Base-by-base conservation (phyloP, 257 asterid species). In the Nicotiana benthamiana region DNA sequence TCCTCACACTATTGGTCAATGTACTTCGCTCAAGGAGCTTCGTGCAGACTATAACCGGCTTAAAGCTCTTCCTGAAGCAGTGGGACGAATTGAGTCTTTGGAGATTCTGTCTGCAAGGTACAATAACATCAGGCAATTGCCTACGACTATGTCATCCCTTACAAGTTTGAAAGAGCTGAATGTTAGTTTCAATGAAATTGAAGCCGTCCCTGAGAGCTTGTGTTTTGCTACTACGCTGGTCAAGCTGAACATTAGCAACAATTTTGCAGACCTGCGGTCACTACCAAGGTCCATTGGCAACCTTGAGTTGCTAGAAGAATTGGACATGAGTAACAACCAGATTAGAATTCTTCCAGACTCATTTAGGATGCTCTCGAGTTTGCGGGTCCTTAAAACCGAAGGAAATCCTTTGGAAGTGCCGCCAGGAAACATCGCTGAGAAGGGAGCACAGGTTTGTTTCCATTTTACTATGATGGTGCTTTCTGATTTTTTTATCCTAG, bases 11-110 rank as follows among this genome's bases (percentile, higher is more conserved):
- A 94, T 94, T 43, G 88, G 95, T 40, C 92, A 84, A 61, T 94
- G 98, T 85, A 80, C 90, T 80, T 90, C 91, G 0, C 94, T 94
- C 80, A 76, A 53, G 80, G 97, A 92, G 90, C 90, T 94, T 59
- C 90, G 81, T 28, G 97, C 90, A 1, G 98, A 94, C 79, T 94
- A 94, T 83, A 94, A 94, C 78, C 80, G 89, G 54, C 94, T 94
- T 28, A 94, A 92, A 89, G 98, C 98, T 1, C 92, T 94, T 4
- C 98, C 98, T 6, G 98, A 94, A 86, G 98, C 98, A 27, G 90
- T 94, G 16, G 98, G 98, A 51, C 75, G 88, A 79, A 89, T 94
- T 28, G 91, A 82, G 67, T 83, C 96, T 11, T 80, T 94, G 81
- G 98, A 94, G 89, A 80, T 91, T 77, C 86, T 94, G n/a, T 82